phyloP scores from a whole-genome alignment of 371 early-diverging fungal genomes.

The Actinomortierella ambigua region DNA sequence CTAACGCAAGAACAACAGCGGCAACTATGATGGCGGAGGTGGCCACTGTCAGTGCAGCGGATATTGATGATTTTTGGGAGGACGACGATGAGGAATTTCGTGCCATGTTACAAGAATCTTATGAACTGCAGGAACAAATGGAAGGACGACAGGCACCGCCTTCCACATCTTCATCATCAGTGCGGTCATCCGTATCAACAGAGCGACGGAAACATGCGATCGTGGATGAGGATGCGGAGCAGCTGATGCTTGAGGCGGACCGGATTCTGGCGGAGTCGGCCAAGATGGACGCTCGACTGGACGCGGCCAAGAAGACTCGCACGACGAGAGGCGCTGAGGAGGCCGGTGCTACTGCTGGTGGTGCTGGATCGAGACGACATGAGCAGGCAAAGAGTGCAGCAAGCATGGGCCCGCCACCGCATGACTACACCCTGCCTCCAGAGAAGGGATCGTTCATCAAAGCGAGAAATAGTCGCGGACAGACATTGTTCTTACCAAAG shows the following conservation, averaged over 20 bases:
- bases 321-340: background rate
- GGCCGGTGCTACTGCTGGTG: background rate
- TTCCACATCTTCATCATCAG: too few species aligned
- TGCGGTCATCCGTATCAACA: too few species aligned
- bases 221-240: too few species aligned
- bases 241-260: too few species aligned
- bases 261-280: too few species aligned
- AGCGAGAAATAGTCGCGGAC: constrained; percentile 22
- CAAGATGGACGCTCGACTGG: too few species aligned
- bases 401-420: constrained; percentile 14
- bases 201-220: too few species aligned
- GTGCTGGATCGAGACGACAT: background rate
- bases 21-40: too few species aligned
- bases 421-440: constrained; percentile 37
- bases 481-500: constrained; percentile 33
- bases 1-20: too few species aligned
- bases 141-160: too few species aligned
- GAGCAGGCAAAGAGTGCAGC: background rate
- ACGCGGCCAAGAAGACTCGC: constrained; percentile 5
- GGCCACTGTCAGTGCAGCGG: too few species aligned
- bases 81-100: constrained; percentile 21
- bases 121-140: constrained; percentile 16
- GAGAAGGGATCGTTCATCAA: constrained; percentile 35
- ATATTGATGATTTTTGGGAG: background rate
- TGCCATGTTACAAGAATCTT: constrained; percentile 16